A percentile compares a stretch with the other conserved stretches of the same genome.
phyloP scores from a whole-genome alignment of 179 eudicot genomes.

The Patellifolia procumbens region DNA sequence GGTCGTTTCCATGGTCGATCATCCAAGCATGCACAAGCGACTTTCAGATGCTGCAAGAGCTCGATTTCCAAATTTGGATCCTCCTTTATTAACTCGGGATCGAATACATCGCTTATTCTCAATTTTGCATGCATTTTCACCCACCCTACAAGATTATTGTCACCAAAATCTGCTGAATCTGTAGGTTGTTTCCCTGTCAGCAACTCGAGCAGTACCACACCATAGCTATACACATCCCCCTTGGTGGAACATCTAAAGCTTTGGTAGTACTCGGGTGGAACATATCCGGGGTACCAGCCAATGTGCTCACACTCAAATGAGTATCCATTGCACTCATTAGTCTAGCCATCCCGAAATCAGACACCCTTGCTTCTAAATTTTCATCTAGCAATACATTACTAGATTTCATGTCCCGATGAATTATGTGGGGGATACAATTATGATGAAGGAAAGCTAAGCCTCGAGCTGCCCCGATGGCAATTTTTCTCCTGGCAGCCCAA shows the following conservation, averaged over 20 bases:
- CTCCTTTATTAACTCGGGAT: slow-evolving; percentile 61
- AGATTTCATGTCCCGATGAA: slow-evolving; percentile 93
- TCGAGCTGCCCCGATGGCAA: slow-evolving; percentile 84
- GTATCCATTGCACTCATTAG: slow-evolving; percentile 89
- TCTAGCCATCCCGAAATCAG: slow-evolving; percentile 97
- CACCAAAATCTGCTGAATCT: slow-evolving; percentile 84
- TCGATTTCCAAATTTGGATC: slow-evolving; percentile 72
- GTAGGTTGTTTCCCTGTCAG: slow-evolving; percentile 79
- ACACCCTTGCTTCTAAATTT: slow-evolving; percentile 78
- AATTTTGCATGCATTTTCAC: slow-evolving; percentile 71
- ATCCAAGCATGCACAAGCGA: slow-evolving; percentile 82
- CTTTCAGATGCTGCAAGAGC: slow-evolving; percentile 68
- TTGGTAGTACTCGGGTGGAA: slow-evolving; percentile 91
- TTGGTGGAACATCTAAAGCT: slow-evolving; percentile 76
- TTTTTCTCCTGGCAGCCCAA: slow-evolving; percentile 76
- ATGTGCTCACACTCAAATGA: slow-evolving; percentile 90
- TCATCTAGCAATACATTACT: slow-evolving; percentile 85
- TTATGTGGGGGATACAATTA: slow-evolving; percentile 80
- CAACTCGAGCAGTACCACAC: slow-evolving; percentile 87
- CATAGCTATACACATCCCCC: slow-evolving; percentile 95
- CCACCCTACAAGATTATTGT: slow-evolving; percentile 94
- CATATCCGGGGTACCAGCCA: slow-evolving; percentile 98
- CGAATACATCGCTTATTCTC: slow-evolving; percentile 69
- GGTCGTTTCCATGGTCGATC: slow-evolving; percentile 81
- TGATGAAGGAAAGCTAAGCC: slow-evolving; percentile 98